A percentile compares a stretch with the other conserved stretches of the same genome.
These are phyloP conservation scores for Triticum turgidum DNA, from an alignment of 176 grass and related monocot genomes.

Conservation along the genomic window DNA sequence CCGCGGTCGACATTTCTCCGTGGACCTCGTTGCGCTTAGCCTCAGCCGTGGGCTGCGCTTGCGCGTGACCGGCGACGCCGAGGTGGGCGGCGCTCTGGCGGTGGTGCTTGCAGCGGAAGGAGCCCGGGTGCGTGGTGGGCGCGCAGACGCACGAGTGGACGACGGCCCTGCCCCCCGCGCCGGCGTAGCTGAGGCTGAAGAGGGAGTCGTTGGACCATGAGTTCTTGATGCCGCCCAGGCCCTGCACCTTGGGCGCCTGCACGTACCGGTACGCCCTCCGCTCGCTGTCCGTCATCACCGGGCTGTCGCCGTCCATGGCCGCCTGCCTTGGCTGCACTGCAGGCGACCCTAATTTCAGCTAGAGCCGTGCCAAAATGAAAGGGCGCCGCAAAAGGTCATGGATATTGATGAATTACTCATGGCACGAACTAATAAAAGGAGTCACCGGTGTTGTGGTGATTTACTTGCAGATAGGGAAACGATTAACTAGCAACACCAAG, in stretches of 20 bases:
- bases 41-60: not conserved
- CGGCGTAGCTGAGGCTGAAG: conserved; percentile 40
- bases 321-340: not conserved
- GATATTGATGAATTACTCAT: no score
- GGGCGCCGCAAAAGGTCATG: not conserved
- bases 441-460: not conserved
- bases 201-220: conserved; percentile 86
- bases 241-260: conserved; percentile 31
- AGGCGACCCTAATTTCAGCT: not conserved
- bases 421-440: not conserved
- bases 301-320: conserved; percentile 53
- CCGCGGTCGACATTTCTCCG: not conserved
- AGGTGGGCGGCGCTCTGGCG: conserved; percentile 34
- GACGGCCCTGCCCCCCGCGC: not conserved
- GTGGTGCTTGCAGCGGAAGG: conserved; percentile 88
- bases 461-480: not conserved
- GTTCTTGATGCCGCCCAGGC: conserved; percentile 46
- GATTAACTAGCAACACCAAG: not conserved
- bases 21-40: not conserved
- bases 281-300: conserved; percentile 66
- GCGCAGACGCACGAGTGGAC: conserved; percentile 64
- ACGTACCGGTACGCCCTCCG: conserved; percentile 51
- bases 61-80: not conserved
- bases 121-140: conserved; percentile 77
- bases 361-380: not conserved